Percentiles rank a stretch among this genome's conserved stretches.
phyloP scores from a whole-genome alignment of 2,329 filamentous ascomycete species.

The Cladorrhinum sp. region DNA sequence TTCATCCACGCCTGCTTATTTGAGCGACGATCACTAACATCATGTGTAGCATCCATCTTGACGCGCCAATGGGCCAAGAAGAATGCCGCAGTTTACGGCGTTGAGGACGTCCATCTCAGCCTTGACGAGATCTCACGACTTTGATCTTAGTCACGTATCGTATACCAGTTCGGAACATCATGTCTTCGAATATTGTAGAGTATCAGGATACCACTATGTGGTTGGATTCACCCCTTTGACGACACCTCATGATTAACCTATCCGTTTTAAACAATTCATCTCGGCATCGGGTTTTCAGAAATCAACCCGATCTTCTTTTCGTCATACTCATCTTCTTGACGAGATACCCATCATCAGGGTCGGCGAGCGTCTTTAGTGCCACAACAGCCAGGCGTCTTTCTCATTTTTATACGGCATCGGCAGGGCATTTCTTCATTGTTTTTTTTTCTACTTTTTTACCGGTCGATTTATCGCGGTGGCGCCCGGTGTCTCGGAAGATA shows the following conservation, averaged over 20 bases:
- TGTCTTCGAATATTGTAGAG: slow-evolving; percentile 17
- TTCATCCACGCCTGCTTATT: background rate
- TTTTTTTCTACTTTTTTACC: slow-evolving; percentile 12
- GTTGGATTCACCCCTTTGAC: slow-evolving; percentile 27
- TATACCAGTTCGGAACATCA: slow-evolving; percentile 3
- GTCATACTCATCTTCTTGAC: slow-evolving; percentile 1
- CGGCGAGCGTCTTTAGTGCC: slow-evolving; percentile 13
- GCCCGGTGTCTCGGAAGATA: slow-evolving; percentile 20
- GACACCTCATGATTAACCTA: slow-evolving; percentile 22
- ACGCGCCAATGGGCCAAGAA: slow-evolving; percentile 93
- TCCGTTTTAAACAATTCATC: slow-evolving; percentile 21
- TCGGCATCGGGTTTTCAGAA: slow-evolving; percentile 17
- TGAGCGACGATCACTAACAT: slow-evolving; percentile 23
- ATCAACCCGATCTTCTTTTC: slow-evolving; percentile 5
- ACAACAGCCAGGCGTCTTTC: slow-evolving; percentile 7
- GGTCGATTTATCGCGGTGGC: slow-evolving; percentile 23
- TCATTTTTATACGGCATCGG: slow-evolving; percentile 17
- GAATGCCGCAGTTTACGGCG: slow-evolving; percentile 58
- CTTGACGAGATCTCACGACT: slow-evolving; percentile 45
- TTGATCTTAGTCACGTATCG: background rate
- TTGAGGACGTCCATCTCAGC: slow-evolving; percentile 48
- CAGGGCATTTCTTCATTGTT: slow-evolving; percentile 17
- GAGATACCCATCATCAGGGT: slow-evolving; percentile 12
- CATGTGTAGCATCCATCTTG: slow-evolving; percentile 72
- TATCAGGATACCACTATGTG: slow-evolving; percentile 27